Evolutionary conservation across 202 grass and related monocot genomes (phyloP).

Genomic region (Hordeum pubiflorum): DNA sequence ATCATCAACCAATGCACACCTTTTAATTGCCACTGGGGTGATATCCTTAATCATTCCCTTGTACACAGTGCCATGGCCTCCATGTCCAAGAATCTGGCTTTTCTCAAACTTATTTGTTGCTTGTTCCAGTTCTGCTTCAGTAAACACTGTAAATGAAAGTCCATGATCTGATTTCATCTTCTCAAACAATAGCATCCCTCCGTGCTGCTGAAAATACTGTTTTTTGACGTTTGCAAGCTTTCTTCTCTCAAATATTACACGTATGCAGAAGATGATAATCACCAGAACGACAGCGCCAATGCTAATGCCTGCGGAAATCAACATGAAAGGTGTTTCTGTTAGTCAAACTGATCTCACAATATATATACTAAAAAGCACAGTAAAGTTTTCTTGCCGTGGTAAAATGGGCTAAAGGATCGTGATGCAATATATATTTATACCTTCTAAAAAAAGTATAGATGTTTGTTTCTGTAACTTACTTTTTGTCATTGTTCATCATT

Average conservation of each 20-base stretch:
- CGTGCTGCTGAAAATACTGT: constrained; percentile 32
- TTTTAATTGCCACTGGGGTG: constrained; percentile 33
- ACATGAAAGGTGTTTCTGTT: not conserved
- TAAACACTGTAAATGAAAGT: constrained; percentile 35
- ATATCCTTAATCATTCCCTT: constrained; percentile 37
- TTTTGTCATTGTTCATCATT: no score
- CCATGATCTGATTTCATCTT: constrained; percentile 38
- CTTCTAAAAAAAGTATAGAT: not conserved
- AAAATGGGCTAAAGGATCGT: not conserved
- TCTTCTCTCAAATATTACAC: not conserved
- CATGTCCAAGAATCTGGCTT: constrained; percentile 27
- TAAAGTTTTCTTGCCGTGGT: not conserved
- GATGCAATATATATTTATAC: not conserved
- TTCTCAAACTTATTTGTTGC: constrained; percentile 44
- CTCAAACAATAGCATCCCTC: constrained; percentile 29
- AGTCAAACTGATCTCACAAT: not conserved
- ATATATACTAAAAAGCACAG: not conserved
- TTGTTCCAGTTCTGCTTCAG: constrained; percentile 29
- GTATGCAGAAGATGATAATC: not conserved
- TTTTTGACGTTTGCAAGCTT: constrained; percentile 15
- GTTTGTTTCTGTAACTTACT: not conserved
- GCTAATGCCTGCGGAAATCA: not conserved
- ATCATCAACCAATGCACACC: constrained; percentile 27
- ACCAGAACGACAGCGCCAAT: not conserved
- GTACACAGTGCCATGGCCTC: constrained; percentile 45